Base-by-base conservation (phyloP, 768 basidiomycete species). In the Boletellus ananas region DNA sequence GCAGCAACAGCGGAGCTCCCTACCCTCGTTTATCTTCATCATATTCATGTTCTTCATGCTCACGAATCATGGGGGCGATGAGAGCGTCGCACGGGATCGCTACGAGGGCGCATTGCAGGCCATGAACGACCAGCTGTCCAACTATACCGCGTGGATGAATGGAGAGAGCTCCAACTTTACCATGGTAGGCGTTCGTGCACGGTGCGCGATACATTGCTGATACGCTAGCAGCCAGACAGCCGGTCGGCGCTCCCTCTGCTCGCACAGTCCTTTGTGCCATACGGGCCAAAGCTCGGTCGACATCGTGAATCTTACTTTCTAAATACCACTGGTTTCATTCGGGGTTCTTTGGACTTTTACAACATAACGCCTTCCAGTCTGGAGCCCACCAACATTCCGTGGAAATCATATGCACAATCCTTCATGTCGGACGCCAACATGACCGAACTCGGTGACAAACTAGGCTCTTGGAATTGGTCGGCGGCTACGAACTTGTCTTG, bases 241-340 rank as follows among this genome's bases (percentile, higher is more conserved):
- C 75, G 78, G 55, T 55, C 68, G 1, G 62, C 73, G 5, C 58
- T 83, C 16, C 52, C 67, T 31, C 70, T 78, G 21, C 63, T 89
- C 33, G 66, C 84, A 25, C 70, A 77, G 18, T 64, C 68, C 21
- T 75, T 87, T 51, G 57, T 79, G 34, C 66, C 79, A 2, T 63
- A 70, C 43, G 77, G 77, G 6, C 66, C 63, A 4, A 58, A 60
- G 34, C 64, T 85, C 4, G 74, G 81, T 54, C 74, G 79, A 4
- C 52, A 58, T 17, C 48, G 58, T 33, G 72, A 70, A 18, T 84
- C 88, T 1, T 91, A 89, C 62, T 87, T 83, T 57, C 65, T 73
- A 4, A 93, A 93, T 61, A 75, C 87, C 38, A 90, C 90, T 14
- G 90, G 90, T 7, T 90, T 87, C 63, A 76, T 88, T 50, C 83